phyloP scores from a whole-genome alignment of 169 alveolate genomes.

The Cryptosporidium bovis region DNA sequence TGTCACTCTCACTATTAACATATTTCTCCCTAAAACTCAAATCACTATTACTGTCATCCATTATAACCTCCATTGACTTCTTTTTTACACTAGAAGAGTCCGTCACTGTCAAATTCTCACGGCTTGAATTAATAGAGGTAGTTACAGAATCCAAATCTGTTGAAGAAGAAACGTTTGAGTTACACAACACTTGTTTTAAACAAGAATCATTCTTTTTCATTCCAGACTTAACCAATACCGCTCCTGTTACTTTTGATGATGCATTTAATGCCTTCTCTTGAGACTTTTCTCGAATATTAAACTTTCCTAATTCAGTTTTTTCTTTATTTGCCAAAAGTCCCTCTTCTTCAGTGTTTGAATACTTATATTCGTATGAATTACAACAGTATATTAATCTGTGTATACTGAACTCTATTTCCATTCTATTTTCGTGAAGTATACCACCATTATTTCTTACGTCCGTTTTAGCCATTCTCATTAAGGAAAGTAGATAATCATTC shows the following conservation, averaged over 20 bases:
- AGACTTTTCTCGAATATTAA: neutral
- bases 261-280: neutral
- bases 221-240: no score
- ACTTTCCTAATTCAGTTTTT: neutral
- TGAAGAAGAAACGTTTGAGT: conserved; percentile 39
- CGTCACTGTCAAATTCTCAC: conserved; percentile 11
- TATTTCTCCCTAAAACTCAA: conserved; percentile 10
- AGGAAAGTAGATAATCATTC: conserved; percentile 25
- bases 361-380: neutral
- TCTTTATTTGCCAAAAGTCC: neutral
- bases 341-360: neutral
- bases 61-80: neutral
- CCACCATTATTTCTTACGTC: neutral
- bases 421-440: no score
- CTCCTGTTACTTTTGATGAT: neutral
- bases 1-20: neutral
- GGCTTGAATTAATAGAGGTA: conserved; percentile 55
- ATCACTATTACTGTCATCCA: neutral
- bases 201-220: no score
- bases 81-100: neutral
- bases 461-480: conserved; percentile 8
- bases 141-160: conserved; percentile 59
- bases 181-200: neutral
- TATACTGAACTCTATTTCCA: no score
- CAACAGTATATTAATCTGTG: no score